Base-by-base conservation (phyloP, 129 eudicot genomes). In the Helianthus annuus region DNA sequence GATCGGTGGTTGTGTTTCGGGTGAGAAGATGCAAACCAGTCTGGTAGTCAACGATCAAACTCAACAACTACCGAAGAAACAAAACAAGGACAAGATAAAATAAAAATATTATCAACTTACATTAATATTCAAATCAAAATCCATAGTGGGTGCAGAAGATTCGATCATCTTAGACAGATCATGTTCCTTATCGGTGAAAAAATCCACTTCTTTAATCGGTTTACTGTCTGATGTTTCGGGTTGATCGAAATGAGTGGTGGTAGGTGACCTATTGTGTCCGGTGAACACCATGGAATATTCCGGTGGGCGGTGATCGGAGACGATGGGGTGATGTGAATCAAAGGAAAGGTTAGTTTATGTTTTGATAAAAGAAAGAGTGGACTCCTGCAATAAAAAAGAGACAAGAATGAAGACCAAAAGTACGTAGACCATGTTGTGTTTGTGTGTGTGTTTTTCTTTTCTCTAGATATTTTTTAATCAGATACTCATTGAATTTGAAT, bases 1-100 rank as follows among this genome's bases (percentile, higher is more conserved):
- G 86, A 76, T 86, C 89, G 34, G 85, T 83, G 53, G 81, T 75
- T 9, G 86, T 73, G 48, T 85, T 85, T 24, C 79, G 88, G 0
- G 88, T 88, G 14, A 83, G 83, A 65, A 89, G 91, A 76, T 79
- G 80, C 86, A 86, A 74, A 49, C 87, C 80, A 39, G 89, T 89
- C 96, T 89, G 82, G 12, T 29, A 32, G 40, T 77, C 81, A 77
- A 40, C 57, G 29, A 61, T 34, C 7, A 7, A 19, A 39, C 14
- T 42, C 5, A 38, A 64, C 11, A 24, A 4, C 71, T 5, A 34
- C 48, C 11, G 22, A 73, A 48, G 49, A 8, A 80, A 53, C 53
- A 42, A 75, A 40, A 4, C 32, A 55, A 12, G 19, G 3, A 53
- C n/a, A 52, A 7, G 5, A 10, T 0, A 36, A 16, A 63, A 40